A percentile compares a stretch with the other conserved stretches of the same genome.
Conservation (phyloP, 2,329 filamentous ascomycete genomes). For the Fusarium abutilonis region DNA sequence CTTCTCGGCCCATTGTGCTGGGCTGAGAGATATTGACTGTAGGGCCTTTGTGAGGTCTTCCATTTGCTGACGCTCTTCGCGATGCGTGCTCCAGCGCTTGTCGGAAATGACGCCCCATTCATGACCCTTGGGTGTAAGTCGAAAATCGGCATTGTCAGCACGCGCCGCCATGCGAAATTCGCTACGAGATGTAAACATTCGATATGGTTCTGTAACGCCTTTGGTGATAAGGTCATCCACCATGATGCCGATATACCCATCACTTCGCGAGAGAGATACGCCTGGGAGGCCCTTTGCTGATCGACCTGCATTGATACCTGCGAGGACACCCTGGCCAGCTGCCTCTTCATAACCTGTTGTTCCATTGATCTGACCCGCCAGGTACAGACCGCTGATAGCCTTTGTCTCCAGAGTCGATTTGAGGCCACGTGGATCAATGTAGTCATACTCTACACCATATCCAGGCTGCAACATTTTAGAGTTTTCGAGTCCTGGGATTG, state of each 20-base stretch:
- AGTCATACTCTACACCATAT: conserved; percentile 98
- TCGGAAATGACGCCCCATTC: conserved; percentile 82
- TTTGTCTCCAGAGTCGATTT: conserved; percentile 95
- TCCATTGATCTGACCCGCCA: conserved; percentile 97
- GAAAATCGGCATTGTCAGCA: conserved; percentile 91
- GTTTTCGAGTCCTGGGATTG: conserved; percentile 86
- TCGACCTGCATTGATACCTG: conserved; percentile 94
- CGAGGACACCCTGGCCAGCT: conserved; percentile 89
- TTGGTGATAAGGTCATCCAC: conserved; percentile 98
- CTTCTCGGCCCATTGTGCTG: conserved; percentile 72
- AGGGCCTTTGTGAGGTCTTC: conserved; percentile 71
- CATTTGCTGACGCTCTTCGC: conserved; percentile 72
- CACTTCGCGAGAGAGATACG: conserved; percentile 78
- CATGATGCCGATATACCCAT: conserved; percentile 98
- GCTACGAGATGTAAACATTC: conserved; percentile 96
- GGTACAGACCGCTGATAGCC: conserved; percentile 84
- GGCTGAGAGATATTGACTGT: conserved; percentile 64
- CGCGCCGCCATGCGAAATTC: conserved; percentile 94
- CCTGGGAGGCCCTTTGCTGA: conserved; percentile 72
- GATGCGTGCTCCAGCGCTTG: conserved; percentile 77
- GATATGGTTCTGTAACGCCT: conserved; percentile 94
- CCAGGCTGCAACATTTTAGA: conserved; percentile 93
- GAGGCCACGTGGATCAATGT: conserved; percentile 91
- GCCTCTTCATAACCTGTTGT: conserved; percentile 99
- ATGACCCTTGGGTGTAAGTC: conserved; percentile 82